Conservation (phyloP, 1,284 basidiomycete species). For the Calocybe gambosa region DNA sequence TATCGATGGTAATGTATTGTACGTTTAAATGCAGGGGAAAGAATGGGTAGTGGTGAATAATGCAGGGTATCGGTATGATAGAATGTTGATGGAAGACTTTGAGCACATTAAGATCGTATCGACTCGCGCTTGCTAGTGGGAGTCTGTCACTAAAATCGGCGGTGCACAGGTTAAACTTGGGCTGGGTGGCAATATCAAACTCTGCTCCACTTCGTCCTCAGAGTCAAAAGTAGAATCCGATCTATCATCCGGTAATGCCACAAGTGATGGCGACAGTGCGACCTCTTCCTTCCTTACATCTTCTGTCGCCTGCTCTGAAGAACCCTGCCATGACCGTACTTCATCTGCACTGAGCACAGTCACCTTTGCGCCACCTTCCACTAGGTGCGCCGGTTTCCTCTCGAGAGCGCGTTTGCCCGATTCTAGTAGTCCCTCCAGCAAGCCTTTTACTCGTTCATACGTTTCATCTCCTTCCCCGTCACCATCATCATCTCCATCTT, state of each 20-base stretch:
- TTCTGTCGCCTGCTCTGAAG: constrained; percentile 8
- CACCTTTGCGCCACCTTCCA: constrained; percentile 53
- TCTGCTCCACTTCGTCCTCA: constrained; percentile 30
- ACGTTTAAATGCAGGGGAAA: constrained; percentile 4
- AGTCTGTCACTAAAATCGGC: constrained; percentile 31
- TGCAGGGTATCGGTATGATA: constrained; percentile 5
- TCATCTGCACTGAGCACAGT: constrained; percentile 55
- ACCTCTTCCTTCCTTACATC: background rate
- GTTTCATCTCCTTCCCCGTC: constrained; percentile 41
- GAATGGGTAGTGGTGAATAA: background rate
- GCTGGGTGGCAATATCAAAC: constrained; percentile 19
- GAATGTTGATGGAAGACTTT: background rate
- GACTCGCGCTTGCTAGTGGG: constrained; percentile 16
- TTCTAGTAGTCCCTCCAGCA: constrained; percentile 61
- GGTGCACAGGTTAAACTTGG: constrained; percentile 22
- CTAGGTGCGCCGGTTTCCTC: constrained; percentile 46
- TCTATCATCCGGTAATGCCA: constrained; percentile 9
- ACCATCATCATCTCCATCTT: constrained; percentile 36
- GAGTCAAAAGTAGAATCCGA: constrained; percentile 14
- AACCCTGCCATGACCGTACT: constrained; percentile 51
- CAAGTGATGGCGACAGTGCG: constrained; percentile 1
- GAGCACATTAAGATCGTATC: background rate
- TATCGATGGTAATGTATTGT: constrained; percentile 2
- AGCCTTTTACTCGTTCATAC: constrained; percentile 52
- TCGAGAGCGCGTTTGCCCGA: constrained; percentile 59